phyloP scores from a whole-genome alignment of 2,329 filamentous ascomycete genomes.

The Epichloe brachyelytri region DNA sequence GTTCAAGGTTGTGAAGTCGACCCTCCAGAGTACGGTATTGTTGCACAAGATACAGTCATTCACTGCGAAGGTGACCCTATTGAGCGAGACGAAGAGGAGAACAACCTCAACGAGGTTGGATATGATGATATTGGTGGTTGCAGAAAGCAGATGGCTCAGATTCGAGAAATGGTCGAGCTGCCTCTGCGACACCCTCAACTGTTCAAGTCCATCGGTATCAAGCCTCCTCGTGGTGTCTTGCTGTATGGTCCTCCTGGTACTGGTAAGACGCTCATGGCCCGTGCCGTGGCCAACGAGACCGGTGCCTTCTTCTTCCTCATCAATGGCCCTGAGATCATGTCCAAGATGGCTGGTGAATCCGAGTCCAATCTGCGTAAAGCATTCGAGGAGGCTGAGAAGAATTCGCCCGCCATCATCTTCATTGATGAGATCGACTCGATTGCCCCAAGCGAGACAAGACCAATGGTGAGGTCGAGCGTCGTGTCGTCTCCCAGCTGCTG shows the following conservation, averaged over 20 bases:
- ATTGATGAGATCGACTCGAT: constrained; percentile 99
- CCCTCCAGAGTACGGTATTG: constrained; percentile 95
- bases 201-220: constrained; percentile 99
- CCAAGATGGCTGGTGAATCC: constrained; percentile 99
- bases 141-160: constrained; percentile 99
- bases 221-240: constrained; percentile 94
- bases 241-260: constrained; percentile 96
- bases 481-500: constrained; percentile 93
- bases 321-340: constrained; percentile 99
- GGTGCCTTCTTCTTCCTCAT: constrained; percentile 99
- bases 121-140: constrained; percentile 99
- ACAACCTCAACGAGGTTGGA: constrained; percentile 96
- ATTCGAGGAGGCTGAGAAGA: constrained; percentile 99
- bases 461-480: constrained; percentile 95
- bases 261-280: constrained; percentile 98
- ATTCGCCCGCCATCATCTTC: constrained; percentile 98
- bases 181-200: constrained; percentile 93
- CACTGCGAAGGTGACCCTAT: constrained; percentile 84
- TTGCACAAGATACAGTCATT: constrained; percentile 96
- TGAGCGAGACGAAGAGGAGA: constrained; percentile 97
- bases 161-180: constrained; percentile 95
- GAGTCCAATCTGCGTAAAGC: constrained; percentile 97
- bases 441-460: constrained; percentile 98
- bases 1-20: constrained; percentile 99
- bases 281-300: constrained; percentile 96